phyloP scores from a whole-genome alignment of 2,329 filamentous ascomycete genomes.

The Apiospora rasikravindrae region DNA sequence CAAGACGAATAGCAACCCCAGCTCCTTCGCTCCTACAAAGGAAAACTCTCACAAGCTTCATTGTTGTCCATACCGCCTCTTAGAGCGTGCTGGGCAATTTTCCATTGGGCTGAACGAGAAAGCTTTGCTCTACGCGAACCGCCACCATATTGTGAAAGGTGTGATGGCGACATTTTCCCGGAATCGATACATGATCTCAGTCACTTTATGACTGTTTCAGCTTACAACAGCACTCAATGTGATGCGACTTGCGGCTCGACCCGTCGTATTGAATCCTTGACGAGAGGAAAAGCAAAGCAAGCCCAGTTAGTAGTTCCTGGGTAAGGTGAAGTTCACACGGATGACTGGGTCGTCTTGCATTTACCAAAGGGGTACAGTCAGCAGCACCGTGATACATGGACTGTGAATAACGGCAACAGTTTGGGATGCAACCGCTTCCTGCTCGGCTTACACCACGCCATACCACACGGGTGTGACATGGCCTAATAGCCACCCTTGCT shows the following conservation, averaged over 20 bases:
- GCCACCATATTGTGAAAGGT: not conserved
- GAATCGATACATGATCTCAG: not conserved
- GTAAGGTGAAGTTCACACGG: not conserved
- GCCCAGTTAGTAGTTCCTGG: not conserved
- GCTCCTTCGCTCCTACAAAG: not conserved
- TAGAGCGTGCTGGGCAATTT: not conserved
- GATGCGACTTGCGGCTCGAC: not conserved
- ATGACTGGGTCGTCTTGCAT: not conserved
- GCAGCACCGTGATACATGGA: not conserved
- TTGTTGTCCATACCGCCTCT: not conserved
- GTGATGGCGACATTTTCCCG: not conserved
- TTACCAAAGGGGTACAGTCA: not conserved
- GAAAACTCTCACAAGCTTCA: not conserved
- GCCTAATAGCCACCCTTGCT: not conserved
- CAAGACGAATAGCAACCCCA: conserved; percentile 26
- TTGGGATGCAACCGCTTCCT: not conserved
- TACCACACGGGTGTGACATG: not conserved
- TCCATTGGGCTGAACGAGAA: not conserved
- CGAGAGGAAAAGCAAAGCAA: not conserved
- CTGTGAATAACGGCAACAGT: not conserved
- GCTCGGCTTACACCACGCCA: not conserved
- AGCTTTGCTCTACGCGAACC: not conserved
- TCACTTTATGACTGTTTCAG: not conserved
- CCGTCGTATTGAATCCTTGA: not conserved
- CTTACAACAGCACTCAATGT: not conserved